A percentile compares a stretch with the other conserved stretches of the same genome.
phyloP scores from a whole-genome alignment of 345 rosid genomes.

The Cardiospermum halicacabum region DNA sequence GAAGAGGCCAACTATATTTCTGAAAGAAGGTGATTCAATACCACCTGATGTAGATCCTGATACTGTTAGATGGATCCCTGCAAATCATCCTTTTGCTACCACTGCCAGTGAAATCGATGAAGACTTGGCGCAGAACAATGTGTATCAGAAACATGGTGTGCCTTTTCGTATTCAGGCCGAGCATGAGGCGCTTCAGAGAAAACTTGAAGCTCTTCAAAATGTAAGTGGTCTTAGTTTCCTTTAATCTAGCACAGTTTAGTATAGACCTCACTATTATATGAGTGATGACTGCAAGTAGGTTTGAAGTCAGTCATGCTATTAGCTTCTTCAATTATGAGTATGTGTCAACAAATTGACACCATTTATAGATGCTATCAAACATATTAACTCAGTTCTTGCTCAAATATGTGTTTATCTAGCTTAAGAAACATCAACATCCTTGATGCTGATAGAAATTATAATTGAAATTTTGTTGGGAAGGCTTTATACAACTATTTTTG shows the following conservation, averaged over 20 bases:
- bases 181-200: slow-evolving; percentile 86
- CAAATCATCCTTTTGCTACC: slow-evolving; percentile 96
- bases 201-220: slow-evolving; percentile 74
- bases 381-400: too few relatives aligned
- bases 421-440: not conserved
- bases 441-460: not conserved
- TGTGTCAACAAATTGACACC: too few relatives aligned
- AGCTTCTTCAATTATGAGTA: not conserved
- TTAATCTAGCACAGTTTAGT: not conserved
- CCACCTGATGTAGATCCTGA: slow-evolving; percentile 94
- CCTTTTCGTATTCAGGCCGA: slow-evolving; percentile 89
- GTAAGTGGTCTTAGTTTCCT: slow-evolving; percentile 30
- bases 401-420: not conserved
- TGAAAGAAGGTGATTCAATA: slow-evolving; percentile 84
- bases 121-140: slow-evolving; percentile 84
- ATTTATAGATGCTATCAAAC: too few relatives aligned
- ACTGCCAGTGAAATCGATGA: slow-evolving; percentile 81
- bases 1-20: slow-evolving; percentile 86
- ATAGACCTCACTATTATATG: not conserved
- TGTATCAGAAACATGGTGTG: slow-evolving; percentile 88
- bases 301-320: not conserved
- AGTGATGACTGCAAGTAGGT: not conserved
- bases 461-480: not conserved
- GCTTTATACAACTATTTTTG: not conserved
- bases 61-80: slow-evolving; percentile 95